Evolutionary conservation across 352 stramenopile genomes (phyloP).

Genomic region (Phytophthora brassicae): DNA sequence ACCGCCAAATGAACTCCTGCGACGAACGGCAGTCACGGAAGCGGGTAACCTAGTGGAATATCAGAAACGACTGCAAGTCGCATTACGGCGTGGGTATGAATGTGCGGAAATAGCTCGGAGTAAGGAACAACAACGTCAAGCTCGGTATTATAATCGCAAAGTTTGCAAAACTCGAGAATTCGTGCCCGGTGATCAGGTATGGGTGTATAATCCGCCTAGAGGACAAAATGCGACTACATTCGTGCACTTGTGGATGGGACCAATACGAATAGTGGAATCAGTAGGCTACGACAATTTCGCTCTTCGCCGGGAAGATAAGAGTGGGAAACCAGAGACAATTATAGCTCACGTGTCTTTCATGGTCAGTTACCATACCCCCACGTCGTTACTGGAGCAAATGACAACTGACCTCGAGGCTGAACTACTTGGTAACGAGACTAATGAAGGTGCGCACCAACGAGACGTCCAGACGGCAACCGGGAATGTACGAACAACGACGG

Average conservation of each 20-base stretch:
- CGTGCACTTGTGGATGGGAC: neutral
- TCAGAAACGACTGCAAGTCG: neutral
- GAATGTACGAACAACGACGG: too few relatives aligned
- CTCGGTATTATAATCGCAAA: neutral
- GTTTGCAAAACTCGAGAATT: neutral
- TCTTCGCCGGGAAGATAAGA: neutral
- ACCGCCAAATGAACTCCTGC: neutral
- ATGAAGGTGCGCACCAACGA: too few relatives aligned
- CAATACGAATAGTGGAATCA: neutral
- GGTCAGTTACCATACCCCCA: neutral
- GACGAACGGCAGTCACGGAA: neutral
- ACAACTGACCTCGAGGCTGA: too few relatives aligned
- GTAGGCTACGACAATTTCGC: neutral
- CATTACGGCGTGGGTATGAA: neutral
- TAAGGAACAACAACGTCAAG: neutral
- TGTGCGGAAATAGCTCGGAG: neutral
- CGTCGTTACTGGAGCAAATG: neutral
- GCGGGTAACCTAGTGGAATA: neutral
- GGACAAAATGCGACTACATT: conserved; percentile 7
- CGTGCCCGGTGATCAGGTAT: neutral
- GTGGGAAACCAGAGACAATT: neutral
- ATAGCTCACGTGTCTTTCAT: conserved; percentile 1
- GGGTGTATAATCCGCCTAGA: neutral
- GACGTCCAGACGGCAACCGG: too few relatives aligned
- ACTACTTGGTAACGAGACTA: too few relatives aligned